These are phyloP conservation scores for Solanum hybrid DNA, from an alignment of 305 asterid genomes.

Conservation along the genomic window DNA sequence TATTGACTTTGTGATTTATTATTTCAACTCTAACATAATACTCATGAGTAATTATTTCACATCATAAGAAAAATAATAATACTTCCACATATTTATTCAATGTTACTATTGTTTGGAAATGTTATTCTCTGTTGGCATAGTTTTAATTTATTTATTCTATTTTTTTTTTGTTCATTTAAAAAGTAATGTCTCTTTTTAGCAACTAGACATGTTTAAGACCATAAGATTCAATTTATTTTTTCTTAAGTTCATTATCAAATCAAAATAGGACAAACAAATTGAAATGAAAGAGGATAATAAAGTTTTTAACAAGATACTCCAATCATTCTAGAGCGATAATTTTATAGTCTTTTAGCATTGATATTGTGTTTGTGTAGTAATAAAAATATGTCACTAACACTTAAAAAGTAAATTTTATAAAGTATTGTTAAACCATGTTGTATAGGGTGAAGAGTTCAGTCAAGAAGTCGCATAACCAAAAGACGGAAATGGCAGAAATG, in stretches of 20 bases:
- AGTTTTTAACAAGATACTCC: not conserved
- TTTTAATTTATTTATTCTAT: fast-evolving
- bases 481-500: not conserved
- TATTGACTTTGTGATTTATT: not conserved
- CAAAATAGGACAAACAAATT: not conserved
- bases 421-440: not conserved
- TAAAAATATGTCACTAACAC: not conserved
- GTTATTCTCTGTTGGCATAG: not conserved
- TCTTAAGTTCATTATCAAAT: not conserved
- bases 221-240: not conserved
- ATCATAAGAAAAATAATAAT: not conserved
- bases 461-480: not conserved
- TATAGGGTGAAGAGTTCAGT: not conserved
- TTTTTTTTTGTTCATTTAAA: too few relatives aligned
- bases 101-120: not conserved
- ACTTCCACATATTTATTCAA: not conserved
- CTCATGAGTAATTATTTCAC: not conserved
- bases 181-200: not conserved
- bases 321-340: not conserved
- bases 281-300: not conserved
- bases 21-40: not conserved
- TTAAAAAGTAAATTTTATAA: not conserved
- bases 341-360: not conserved
- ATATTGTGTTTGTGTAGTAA: not conserved
- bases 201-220: not conserved